These are phyloP conservation scores for Populus deltoides DNA, from an alignment of 345 rosid genomes.

Conservation along the genomic window DNA sequence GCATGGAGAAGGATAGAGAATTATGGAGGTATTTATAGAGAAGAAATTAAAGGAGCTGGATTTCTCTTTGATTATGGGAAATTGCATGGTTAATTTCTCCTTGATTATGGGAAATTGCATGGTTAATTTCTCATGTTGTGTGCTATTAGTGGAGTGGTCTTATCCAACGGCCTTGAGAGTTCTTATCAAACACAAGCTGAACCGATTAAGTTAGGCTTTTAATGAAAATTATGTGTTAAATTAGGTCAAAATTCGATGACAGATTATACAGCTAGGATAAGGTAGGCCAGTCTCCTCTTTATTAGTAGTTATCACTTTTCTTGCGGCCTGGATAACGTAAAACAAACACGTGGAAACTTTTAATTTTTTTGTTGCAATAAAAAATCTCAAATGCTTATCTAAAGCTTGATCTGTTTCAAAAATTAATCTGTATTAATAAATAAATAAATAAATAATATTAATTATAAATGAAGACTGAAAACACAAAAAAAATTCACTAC, in stretches of 20 bases:
- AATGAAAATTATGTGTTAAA: background rate
- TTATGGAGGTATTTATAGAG: background rate
- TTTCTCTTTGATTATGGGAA: too few species aligned
- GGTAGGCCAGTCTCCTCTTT: background rate
- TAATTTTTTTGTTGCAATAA: too few species aligned
- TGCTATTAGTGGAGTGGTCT: background rate
- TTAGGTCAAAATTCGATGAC: background rate
- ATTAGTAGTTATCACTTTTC: background rate
- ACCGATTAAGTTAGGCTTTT: background rate
- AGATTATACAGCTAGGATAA: background rate
- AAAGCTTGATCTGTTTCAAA: too few species aligned
- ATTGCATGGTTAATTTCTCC: too few species aligned
- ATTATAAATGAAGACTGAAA: too few species aligned
- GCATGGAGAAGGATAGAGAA: background rate
- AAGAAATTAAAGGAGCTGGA: background rate
- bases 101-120: too few species aligned
- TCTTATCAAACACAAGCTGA: background rate
- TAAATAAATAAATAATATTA: too few species aligned
- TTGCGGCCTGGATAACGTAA: too few species aligned
- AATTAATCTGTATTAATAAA: too few species aligned
- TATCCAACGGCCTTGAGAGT: background rate
- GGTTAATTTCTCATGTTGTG: background rate
- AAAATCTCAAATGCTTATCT: too few species aligned
- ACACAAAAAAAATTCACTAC: rapidly evolving
- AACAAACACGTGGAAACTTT: too few species aligned